Conservation (phyloP, 768 basidiomycete species). For the Fistulinella prunicolor region DNA sequence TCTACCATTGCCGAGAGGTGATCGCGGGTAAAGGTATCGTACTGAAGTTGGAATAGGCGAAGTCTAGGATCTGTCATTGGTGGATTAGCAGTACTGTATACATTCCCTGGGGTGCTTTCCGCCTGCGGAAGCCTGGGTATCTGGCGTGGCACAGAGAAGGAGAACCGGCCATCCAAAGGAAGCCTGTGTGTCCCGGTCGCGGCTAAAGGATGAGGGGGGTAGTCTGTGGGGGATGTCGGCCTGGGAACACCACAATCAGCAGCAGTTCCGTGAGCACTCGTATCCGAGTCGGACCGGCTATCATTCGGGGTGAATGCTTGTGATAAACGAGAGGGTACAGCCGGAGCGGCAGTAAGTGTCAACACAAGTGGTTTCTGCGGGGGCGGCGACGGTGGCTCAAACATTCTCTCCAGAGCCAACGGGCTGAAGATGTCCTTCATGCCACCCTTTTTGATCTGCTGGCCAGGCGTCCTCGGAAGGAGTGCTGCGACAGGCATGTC, state of each 20-base stretch:
- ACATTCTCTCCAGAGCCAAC: constrained; percentile 84
- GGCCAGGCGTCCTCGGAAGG: constrained; percentile 65
- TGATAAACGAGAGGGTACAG: constrained; percentile 36
- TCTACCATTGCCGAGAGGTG: constrained; percentile 94
- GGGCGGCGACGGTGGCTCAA: constrained; percentile 89
- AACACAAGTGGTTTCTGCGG: constrained; percentile 21
- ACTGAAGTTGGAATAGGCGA: constrained; percentile 88
- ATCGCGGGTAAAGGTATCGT: constrained; percentile 94
- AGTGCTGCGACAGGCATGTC: constrained; percentile 56
- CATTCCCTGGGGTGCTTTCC: constrained; percentile 53
- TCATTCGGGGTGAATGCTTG: constrained; percentile 36
- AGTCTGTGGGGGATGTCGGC: constrained; percentile 10
- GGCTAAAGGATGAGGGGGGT: constrained; percentile 9
- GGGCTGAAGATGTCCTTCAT: constrained; percentile 89
- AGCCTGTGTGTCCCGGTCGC: constrained; percentile 42
- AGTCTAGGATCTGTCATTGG: constrained; percentile 69
- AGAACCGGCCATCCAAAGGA: constrained; percentile 61
- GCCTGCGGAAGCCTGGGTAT: constrained; percentile 46
- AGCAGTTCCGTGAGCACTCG: constrained; percentile 9
- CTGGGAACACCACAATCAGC: constrained; percentile 7
- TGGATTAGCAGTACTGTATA: constrained; percentile 20
- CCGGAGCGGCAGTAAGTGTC: constrained; percentile 28
- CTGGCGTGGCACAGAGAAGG: constrained; percentile 63
- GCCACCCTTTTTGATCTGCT: constrained; percentile 48
- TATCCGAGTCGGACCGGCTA: constrained; percentile 24